These are phyloP conservation scores for Lepidium sativum DNA, from an alignment of 345 rosid genomes.

Conservation along the genomic window DNA sequence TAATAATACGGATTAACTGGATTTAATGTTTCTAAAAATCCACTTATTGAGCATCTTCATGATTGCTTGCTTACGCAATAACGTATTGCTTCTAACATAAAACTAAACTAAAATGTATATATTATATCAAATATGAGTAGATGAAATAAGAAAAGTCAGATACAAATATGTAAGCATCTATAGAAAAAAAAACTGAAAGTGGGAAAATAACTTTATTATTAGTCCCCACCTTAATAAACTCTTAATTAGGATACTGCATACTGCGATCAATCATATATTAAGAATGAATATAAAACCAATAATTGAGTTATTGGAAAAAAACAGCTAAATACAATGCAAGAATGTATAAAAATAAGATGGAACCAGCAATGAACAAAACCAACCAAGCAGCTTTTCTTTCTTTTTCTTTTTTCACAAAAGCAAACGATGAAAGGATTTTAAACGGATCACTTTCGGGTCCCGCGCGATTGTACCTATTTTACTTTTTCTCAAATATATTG, in stretches of 20 bases:
- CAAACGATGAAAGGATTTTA: constrained; percentile 4
- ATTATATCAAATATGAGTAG: neutral
- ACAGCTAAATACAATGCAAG: constrained; percentile 13
- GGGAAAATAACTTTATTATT: neutral
- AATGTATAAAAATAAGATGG: constrained; percentile 10
- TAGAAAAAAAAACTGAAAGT: neutral
- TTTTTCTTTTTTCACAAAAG: constrained; percentile 18
- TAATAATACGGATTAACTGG: too few species aligned
- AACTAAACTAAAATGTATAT: neutral
- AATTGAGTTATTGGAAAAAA: neutral
- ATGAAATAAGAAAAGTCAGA: constrained; percentile 13
- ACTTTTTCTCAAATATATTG: neutral
- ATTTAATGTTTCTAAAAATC: too few species aligned
- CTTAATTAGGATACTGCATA: neutral
- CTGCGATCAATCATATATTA: constrained; percentile 6
- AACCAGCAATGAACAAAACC: constrained; percentile 21
- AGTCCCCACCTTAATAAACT: neutral
- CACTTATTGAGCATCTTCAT: neutral
- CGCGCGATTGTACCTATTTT: neutral
- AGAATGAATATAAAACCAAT: constrained; percentile 3
- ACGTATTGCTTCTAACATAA: neutral
- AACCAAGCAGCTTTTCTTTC: constrained; percentile 3
- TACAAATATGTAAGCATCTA: neutral
- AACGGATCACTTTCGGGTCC: constrained; percentile 21
- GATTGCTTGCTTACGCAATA: neutral